phyloP scores from a whole-genome alignment of 2,329 filamentous ascomycete genomes.

The Stenocarpella maydis region DNA sequence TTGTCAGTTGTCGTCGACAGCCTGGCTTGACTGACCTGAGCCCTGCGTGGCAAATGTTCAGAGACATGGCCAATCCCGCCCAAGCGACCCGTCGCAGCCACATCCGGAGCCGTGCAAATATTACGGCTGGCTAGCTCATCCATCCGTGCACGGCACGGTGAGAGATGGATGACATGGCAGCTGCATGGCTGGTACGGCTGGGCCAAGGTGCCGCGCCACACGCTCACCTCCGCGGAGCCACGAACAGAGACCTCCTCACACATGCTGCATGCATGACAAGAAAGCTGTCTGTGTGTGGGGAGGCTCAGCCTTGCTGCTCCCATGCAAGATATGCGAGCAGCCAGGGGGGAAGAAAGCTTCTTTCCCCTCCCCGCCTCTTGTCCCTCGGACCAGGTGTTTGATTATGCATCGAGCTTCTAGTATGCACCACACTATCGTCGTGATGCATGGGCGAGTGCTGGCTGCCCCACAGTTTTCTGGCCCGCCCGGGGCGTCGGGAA shows the following conservation, averaged over 20 bases:
- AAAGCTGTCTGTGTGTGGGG: no score
- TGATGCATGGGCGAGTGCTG: not conserved
- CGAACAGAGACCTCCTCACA: not conserved
- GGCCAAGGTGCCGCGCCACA: not conserved
- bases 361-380: not conserved
- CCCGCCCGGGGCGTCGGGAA: slow-evolving; percentile 2
- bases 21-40: not conserved
- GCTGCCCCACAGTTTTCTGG: slow-evolving; percentile 6
- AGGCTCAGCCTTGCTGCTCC: slow-evolving; percentile 24
- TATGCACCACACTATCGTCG: no score
- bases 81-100: not conserved
- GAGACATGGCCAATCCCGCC: not conserved
- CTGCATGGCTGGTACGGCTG: not conserved
- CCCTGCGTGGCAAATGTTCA: no score
- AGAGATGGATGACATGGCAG: slow-evolving; percentile 1
- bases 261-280: no score
- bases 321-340: slow-evolving; percentile 10
- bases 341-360: slow-evolving; percentile 2
- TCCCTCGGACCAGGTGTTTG: no score
- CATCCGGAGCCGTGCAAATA: not conserved
- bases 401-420: no score
- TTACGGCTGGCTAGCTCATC: not conserved
- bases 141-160: not conserved
- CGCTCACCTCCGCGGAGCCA: not conserved
- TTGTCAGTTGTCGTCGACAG: not conserved